These are phyloP conservation scores for Pseudophaeomoniella oleicola DNA, from an alignment of 2,329 filamentous ascomycete species.

Conservation along the genomic window DNA sequence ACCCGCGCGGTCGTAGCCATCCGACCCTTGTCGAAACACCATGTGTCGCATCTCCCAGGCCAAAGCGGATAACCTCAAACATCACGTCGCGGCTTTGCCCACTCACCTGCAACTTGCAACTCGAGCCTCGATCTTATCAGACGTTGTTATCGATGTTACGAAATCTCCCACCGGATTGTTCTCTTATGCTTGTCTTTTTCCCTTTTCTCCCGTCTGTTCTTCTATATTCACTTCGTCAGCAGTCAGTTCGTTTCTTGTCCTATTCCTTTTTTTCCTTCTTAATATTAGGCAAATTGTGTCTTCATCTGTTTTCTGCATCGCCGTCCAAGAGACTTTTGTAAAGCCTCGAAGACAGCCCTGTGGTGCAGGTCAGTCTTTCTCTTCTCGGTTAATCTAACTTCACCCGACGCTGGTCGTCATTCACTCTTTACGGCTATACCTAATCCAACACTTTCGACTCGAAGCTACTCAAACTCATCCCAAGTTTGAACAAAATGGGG, in stretches of 20 bases:
- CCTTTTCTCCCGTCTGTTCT: not conserved
- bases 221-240: too few species aligned
- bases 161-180: too few species aligned
- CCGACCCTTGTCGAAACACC: not conserved
- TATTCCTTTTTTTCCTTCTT: too few species aligned
- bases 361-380: not conserved
- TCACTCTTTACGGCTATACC: not conserved
- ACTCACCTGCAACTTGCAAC: not conserved
- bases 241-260: too few species aligned
- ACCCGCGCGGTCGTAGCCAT: too few species aligned
- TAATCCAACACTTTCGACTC: too few species aligned
- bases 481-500: conserved; percentile 20
- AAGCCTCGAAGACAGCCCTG: not conserved
- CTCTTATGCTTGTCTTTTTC: not conserved
- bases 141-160: too few species aligned
- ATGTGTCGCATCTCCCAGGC: not conserved
- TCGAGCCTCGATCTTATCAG: too few species aligned
- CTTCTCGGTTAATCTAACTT: not conserved
- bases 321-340: not conserved
- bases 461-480: not conserved
- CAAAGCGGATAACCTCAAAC: not conserved
- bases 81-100: not conserved
- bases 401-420: not conserved
- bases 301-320: too few species aligned
- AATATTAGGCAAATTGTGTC: too few species aligned